Evolutionary conservation across 208 protist genomes (phyloP).

Genomic region (Crithidia mellificae): DNA sequence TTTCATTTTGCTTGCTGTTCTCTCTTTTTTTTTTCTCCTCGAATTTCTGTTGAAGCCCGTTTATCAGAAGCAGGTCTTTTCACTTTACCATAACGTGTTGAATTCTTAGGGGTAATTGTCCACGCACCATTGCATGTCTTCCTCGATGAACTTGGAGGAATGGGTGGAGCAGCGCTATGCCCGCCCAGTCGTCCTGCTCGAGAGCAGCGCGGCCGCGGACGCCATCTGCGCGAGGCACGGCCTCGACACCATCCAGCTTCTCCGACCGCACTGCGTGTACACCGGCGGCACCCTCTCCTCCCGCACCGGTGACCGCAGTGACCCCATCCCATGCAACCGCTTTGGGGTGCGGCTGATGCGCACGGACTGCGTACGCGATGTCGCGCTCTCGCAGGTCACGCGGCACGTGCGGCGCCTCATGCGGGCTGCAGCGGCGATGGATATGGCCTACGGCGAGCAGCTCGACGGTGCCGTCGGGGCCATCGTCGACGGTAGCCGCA

Average conservation of each 20-base stretch:
- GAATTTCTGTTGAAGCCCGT: too few species aligned
- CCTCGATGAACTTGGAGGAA: slow-evolving; percentile 32
- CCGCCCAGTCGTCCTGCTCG: slow-evolving; percentile 73
- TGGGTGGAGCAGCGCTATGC: slow-evolving; percentile 73
- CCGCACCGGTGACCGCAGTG: slow-evolving; percentile 55
- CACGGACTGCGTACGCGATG: slow-evolving; percentile 60
- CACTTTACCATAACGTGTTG: too few species aligned
- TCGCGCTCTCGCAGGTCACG: slow-evolving; percentile 26
- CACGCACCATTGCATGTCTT: too few species aligned
- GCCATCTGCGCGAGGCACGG: slow-evolving; percentile 53
- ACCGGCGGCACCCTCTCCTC: slow-evolving; percentile 42
- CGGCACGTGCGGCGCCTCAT: slow-evolving; percentile 48
- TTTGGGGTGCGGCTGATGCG: slow-evolving; percentile 80
- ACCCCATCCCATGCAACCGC: slow-evolving; percentile 41
- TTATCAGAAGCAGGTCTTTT: too few species aligned
- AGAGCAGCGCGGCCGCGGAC: slow-evolving; percentile 52
- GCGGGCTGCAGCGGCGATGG: slow-evolving; percentile 41
- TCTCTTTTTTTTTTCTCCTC: too few species aligned
- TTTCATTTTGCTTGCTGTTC: too few species aligned
- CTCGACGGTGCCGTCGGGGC: slow-evolving; percentile 55
- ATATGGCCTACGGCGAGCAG: slow-evolving; percentile 79
- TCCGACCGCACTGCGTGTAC: slow-evolving; percentile 66
- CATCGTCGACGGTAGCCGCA: slow-evolving; percentile 38
- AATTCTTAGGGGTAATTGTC: too few species aligned
- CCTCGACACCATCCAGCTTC: slow-evolving; percentile 68